phyloP scores from a whole-genome alignment of 257 asterid genomes.

The Solanum commersonii region DNA sequence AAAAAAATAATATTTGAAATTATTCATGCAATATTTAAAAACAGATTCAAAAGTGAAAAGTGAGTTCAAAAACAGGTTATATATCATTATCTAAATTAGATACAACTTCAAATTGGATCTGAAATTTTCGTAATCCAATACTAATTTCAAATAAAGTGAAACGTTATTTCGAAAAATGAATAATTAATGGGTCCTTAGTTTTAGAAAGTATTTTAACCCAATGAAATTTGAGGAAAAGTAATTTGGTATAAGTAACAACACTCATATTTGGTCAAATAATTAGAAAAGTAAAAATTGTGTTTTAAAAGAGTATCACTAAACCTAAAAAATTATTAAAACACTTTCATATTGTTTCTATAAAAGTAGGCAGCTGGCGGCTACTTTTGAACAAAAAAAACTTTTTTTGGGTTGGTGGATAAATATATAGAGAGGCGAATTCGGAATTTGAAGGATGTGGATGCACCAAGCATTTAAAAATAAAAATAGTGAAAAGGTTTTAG shows the following conservation, averaged over 20 bases:
- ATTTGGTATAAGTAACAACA: not conserved
- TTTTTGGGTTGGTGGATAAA: not conserved
- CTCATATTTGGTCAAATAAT: not conserved
- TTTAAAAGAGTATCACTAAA: not conserved
- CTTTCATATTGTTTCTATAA: not conserved
- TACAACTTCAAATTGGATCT: not conserved
- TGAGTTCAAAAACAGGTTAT: not conserved
- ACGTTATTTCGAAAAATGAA: not conserved
- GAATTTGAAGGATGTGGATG: fast-evolving
- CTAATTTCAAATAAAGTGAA: not conserved
- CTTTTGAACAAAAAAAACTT: not conserved
- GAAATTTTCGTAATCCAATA: not conserved
- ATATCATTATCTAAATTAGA: not conserved
- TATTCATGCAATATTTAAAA: not conserved
- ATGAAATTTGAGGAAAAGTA: not conserved
- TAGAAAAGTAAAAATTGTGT: not conserved
- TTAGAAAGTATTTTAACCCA: not conserved
- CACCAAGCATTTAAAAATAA: too few relatives aligned
- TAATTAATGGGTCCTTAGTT: not conserved
- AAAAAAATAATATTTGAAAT: not conserved
- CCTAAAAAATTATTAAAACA: not conserved
- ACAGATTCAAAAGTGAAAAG: not conserved
- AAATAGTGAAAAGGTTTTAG: too few relatives aligned
- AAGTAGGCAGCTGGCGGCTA: not conserved
- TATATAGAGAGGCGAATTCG: fast-evolving